These are phyloP conservation scores for Trichophyton mentagrophytes DNA, from an alignment of 2,329 filamentous ascomycete species.

Conservation along the genomic window DNA sequence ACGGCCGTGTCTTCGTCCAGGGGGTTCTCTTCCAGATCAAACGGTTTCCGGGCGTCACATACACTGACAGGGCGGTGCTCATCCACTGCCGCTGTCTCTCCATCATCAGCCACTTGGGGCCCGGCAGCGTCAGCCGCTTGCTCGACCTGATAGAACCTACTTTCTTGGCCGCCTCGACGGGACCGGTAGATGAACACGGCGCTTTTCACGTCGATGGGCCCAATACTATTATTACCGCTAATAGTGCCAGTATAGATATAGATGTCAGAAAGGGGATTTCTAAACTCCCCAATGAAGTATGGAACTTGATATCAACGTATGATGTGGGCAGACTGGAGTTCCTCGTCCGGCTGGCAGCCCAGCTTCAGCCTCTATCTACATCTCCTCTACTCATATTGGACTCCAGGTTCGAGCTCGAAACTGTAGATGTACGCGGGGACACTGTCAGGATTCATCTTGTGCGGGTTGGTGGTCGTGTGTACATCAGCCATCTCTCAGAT, in stretches of 20 bases:
- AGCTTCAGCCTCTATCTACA: not conserved
- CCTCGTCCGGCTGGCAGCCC: not conserved
- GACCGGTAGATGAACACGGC: not conserved
- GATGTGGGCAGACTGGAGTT: conserved; percentile 4
- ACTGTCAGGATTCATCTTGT: conserved; percentile 6
- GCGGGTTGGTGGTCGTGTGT: not conserved
- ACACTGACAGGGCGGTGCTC: not conserved
- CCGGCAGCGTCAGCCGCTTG: not conserved
- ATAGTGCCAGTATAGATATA: not conserved
- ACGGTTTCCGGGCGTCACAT: not conserved
- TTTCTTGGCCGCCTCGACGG: not conserved
- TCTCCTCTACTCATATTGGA: not conserved
- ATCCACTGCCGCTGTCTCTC: conserved; percentile 7
- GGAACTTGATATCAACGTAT: conserved; percentile 1
- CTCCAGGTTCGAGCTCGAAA: not conserved
- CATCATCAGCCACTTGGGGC: not conserved
- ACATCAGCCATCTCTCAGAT: conserved; percentile 14
- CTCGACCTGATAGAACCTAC: conserved; percentile 6
- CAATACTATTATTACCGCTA: too few relatives aligned
- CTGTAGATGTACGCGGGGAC: not conserved
- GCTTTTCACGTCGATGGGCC: not conserved
- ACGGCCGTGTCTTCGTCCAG: not conserved
- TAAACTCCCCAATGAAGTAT: not conserved
- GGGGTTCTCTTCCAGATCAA: not conserved
- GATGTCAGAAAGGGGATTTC: not conserved